These are phyloP conservation scores for Botrytis fragariae DNA, from an alignment of 2,329 filamentous ascomycete species.

Conservation along the genomic window DNA sequence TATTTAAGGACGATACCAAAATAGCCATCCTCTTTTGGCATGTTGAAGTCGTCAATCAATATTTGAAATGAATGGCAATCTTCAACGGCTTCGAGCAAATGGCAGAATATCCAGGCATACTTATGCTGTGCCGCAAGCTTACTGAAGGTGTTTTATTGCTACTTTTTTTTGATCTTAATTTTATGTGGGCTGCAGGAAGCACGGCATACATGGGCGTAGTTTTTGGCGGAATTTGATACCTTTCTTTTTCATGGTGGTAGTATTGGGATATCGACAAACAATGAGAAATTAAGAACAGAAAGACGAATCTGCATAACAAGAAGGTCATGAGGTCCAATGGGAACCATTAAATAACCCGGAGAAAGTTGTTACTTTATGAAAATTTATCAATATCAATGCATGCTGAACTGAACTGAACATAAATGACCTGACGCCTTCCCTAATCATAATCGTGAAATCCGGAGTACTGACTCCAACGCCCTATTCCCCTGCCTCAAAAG, in stretches of 20 bases:
- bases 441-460: no score
- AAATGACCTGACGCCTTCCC: slow-evolving; percentile 2
- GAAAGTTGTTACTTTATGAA: background rate
- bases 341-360: background rate
- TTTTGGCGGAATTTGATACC: background rate
- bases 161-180: background rate
- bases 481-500: background rate
- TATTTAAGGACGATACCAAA: background rate
- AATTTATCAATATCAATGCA: slow-evolving; percentile 3
- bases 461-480: background rate
- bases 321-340: background rate
- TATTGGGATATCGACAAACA: background rate
- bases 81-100: background rate
- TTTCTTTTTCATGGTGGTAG: background rate
- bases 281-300: background rate
- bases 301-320: background rate
- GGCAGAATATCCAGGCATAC: background rate
- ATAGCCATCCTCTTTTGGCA: background rate
- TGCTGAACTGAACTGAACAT: background rate
- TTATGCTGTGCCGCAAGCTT: background rate
- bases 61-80: background rate
- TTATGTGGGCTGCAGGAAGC: background rate
- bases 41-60: background rate
- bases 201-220: background rate
- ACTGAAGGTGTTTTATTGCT: background rate